These are phyloP conservation scores for Chlorencoelia australis DNA, from an alignment of 2,329 filamentous ascomycete genomes.

Conservation along the genomic window DNA sequence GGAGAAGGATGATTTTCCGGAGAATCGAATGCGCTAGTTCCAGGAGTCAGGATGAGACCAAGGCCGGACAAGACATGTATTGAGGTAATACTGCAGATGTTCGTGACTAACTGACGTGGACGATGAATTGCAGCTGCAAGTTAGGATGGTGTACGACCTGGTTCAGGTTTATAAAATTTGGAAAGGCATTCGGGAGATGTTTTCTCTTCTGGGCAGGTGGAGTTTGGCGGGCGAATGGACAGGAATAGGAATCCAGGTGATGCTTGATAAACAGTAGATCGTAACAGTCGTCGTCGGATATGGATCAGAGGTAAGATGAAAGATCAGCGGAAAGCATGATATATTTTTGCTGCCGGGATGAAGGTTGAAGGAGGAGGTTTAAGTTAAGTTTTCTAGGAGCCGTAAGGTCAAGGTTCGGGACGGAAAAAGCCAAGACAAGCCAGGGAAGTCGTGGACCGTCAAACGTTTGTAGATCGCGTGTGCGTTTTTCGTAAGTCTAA, in stretches of 20 bases:
- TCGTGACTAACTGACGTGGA: slow-evolving; percentile 21
- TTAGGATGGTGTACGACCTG: slow-evolving; percentile 16
- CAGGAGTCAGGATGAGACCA: slow-evolving; percentile 15
- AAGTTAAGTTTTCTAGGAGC: too few relatives aligned
- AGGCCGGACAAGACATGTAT: slow-evolving; percentile 17
- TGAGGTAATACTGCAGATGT: slow-evolving; percentile 25
- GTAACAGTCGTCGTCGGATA: not conserved
- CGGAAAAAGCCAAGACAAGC: too few relatives aligned
- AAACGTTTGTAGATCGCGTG: too few relatives aligned
- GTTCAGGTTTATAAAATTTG: slow-evolving; percentile 4
- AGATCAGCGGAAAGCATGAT: too few relatives aligned
- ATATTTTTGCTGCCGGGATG: too few relatives aligned
- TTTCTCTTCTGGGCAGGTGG: too few relatives aligned
- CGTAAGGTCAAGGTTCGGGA: too few relatives aligned
- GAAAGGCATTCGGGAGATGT: slow-evolving; percentile 1
- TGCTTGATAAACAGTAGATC: slow-evolving; percentile 1
- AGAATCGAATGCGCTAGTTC: slow-evolving; percentile 14
- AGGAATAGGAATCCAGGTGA: too few relatives aligned
- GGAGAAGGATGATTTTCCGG: not conserved
- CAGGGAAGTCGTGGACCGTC: too few relatives aligned
- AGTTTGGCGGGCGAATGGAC: too few relatives aligned
- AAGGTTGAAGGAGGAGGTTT: too few relatives aligned
- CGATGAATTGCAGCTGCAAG: slow-evolving; percentile 17
- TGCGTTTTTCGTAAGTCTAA: too few relatives aligned
- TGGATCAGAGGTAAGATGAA: not conserved